Conservation (phyloP, 306 rosid genomes). For the Medicago lupulina region DNA sequence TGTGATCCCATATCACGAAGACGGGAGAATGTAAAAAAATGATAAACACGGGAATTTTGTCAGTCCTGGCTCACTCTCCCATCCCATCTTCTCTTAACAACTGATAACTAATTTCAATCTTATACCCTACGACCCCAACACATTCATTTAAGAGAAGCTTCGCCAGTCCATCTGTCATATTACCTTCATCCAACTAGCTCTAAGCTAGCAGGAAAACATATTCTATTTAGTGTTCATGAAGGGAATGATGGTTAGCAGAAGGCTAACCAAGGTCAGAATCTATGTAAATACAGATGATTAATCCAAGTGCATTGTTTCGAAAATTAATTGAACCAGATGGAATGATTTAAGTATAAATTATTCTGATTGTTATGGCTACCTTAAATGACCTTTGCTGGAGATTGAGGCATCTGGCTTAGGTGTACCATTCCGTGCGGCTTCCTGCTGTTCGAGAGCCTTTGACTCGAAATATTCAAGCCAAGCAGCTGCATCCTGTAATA, state of each 20-base stretch:
- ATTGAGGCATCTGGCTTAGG: conserved; percentile 99
- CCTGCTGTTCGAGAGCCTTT: conserved; percentile 98
- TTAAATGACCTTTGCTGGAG: conserved; percentile 97
- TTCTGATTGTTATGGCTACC: conserved; percentile 55
- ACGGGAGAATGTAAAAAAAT: too few species aligned
- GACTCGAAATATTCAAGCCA: conserved; percentile 99
- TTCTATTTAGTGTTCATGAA: too few species aligned
- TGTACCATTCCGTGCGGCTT: conserved; percentile 97
- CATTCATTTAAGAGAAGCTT: too few species aligned
- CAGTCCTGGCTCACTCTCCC: too few species aligned
- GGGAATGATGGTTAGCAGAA: not conserved
- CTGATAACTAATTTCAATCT: too few species aligned
- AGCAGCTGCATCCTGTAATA: conserved; percentile 92
- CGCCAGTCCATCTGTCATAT: too few species aligned
- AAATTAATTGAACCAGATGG: conserved; percentile 10
- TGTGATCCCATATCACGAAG: too few species aligned
- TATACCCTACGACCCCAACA: too few species aligned
- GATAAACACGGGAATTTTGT: too few species aligned
- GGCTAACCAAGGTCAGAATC: not conserved
- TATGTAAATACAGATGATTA: not conserved
- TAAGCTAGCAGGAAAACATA: too few species aligned
- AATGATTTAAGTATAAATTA: conserved; percentile 16
- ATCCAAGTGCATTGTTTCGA: conserved; percentile 23
- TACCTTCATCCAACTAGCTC: too few species aligned
- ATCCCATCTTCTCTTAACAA: too few species aligned